Percentiles rank a stretch among this genome's conserved stretches.
phyloP scores from a whole-genome alignment of 331 rosid genomes.

The Malus hybrid region DNA sequence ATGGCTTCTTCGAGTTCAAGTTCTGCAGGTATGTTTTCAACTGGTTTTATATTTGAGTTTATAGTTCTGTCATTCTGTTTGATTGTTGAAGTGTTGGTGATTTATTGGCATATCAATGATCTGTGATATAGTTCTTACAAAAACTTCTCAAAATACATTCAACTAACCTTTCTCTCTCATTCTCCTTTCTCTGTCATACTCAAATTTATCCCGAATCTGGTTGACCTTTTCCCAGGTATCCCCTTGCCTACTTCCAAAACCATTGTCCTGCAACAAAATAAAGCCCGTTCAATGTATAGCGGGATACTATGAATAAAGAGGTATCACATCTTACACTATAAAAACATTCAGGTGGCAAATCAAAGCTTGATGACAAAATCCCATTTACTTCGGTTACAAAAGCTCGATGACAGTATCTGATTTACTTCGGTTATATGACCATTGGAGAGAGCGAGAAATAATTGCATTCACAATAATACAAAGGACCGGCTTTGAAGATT shows the following conservation, averaged over 20 bases:
- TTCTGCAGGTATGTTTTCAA: no score
- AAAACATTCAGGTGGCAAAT: not conserved
- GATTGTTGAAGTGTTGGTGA: no score
- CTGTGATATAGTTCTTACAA: not conserved
- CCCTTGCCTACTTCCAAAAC: slow-evolving; percentile 41
- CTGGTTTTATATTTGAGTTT: no score
- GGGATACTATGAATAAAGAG: not conserved
- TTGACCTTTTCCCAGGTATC: slow-evolving; percentile 61
- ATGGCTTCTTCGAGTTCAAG: no score
- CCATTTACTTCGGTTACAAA: not conserved
- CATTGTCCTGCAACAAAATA: slow-evolving; percentile 52
- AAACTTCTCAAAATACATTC: slow-evolving; percentile 6
- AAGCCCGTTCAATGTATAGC: not conserved
- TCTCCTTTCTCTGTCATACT: slow-evolving; percentile 89
- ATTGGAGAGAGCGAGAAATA: not conserved
- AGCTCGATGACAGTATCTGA: not conserved
- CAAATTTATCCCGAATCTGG: slow-evolving; percentile 84
- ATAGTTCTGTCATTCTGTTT: no score
- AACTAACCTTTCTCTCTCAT: slow-evolving; percentile 87
- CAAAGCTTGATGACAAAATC: not conserved
- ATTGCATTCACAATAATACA: not conserved
- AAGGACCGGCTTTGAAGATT: not conserved
- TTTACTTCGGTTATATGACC: not conserved
- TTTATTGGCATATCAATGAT: not conserved
- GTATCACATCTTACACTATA: not conserved